Conservation (phyloP, 345 rosid genomes). For the Camelina laxa region DNA sequence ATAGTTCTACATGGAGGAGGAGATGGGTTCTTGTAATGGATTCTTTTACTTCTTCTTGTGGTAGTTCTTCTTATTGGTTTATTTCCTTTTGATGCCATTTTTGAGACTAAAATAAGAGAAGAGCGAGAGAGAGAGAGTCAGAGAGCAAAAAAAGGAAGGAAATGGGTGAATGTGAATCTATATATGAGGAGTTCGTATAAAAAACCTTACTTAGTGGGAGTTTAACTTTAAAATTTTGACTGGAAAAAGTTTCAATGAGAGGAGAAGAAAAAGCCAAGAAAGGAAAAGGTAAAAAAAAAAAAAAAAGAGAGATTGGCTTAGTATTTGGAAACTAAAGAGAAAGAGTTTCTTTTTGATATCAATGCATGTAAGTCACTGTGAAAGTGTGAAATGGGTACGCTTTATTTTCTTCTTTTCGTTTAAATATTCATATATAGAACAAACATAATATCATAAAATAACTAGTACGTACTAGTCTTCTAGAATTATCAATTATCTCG, state of each 20-base stretch:
- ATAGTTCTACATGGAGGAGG: conserved; percentile 33
- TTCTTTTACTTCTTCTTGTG: conserved; percentile 33
- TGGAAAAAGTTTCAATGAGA: conserved; percentile 37
- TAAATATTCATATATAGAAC: conserved; percentile 2
- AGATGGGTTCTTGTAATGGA: conserved; percentile 33
- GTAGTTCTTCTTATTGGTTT: conserved; percentile 25
- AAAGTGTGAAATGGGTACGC: conserved; percentile 36
- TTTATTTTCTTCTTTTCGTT: conserved; percentile 16
- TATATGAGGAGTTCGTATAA: conserved; percentile 21
- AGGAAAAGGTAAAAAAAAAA: conserved; percentile 5
- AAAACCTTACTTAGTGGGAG: conserved; percentile 32
- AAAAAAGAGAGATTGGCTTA: conserved; percentile 14
- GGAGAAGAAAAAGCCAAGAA: conserved; percentile 37
- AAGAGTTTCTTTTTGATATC: conserved; percentile 36
- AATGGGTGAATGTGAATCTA: conserved; percentile 29
- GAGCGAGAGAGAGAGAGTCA: conserved; percentile 1
- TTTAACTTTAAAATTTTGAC: conserved; percentile 45
- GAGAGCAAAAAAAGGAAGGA: background rate
- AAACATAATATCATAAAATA: background rate
- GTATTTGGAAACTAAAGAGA: conserved; percentile 37
- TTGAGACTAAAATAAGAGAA: conserved; percentile 10
- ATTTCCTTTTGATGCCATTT: conserved; percentile 45
- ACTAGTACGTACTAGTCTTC: background rate
- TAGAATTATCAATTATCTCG: background rate
- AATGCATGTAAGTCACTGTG: conserved; percentile 40